Conservation (phyloP, 495 filamentous ascomycete genomes). For the Xylaria cubensis region DNA sequence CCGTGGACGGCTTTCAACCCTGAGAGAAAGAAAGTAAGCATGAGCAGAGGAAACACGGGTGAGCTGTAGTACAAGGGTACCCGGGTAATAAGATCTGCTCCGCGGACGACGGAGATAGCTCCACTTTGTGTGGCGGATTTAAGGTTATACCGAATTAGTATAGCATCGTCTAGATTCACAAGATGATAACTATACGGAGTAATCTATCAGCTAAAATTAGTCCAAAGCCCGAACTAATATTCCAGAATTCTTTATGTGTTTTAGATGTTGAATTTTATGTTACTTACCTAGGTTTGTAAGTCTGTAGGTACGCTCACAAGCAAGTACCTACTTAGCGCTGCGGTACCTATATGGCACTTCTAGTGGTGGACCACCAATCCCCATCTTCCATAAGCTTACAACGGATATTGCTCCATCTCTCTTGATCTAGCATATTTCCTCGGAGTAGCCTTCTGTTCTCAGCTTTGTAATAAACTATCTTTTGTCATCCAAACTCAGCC, state of each 20-base stretch:
- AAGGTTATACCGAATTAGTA: neutral
- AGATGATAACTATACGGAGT: too few relatives aligned
- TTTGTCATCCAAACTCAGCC: neutral
- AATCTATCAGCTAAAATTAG: neutral
- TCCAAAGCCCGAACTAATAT: neutral
- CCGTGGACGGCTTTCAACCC: neutral
- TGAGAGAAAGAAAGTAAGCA: neutral
- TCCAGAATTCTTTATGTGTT: neutral
- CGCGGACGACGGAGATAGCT: conserved; percentile 21
- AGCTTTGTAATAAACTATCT: neutral
- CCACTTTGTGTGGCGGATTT: neutral
- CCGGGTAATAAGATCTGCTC: neutral
- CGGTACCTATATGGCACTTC: too few relatives aligned
- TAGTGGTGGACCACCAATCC: too few relatives aligned
- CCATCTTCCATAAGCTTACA: neutral
- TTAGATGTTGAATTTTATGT: too few relatives aligned
- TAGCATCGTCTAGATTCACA: neutral
- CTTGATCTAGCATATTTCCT: neutral
- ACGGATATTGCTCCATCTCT: neutral
- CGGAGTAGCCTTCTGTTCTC: neutral
- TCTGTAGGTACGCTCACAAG: neutral
- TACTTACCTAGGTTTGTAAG: neutral
- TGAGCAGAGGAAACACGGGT: neutral
- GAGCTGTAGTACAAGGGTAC: neutral
- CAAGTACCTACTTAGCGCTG: neutral